Evolutionary conservation across 257 asterid genomes (phyloP).

Genomic region (Solanum megistacrolobum): DNA sequence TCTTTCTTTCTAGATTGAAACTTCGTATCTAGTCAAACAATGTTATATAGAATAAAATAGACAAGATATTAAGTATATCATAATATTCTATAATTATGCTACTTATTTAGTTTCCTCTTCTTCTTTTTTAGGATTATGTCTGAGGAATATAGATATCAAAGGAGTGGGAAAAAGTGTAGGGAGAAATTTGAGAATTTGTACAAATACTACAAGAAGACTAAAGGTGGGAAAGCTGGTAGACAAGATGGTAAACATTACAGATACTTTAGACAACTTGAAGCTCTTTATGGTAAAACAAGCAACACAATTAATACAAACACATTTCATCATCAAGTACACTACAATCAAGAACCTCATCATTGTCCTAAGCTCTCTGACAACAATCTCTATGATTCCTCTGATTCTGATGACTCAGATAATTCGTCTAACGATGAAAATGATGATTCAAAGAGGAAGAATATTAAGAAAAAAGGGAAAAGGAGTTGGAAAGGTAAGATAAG

Average conservation of each 20-base stretch:
- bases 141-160: slow-evolving; percentile 82
- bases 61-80: neutral
- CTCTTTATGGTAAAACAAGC: slow-evolving; percentile 66
- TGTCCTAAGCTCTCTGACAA: slow-evolving; percentile 31
- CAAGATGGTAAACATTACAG: slow-evolving; percentile 97
- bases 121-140: slow-evolving; percentile 59
- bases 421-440: slow-evolving; percentile 37
- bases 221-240: slow-evolving; percentile 88
- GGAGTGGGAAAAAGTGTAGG: slow-evolving; percentile 95
- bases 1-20: neutral
- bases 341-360: neutral
- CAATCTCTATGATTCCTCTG: slow-evolving; percentile 70
- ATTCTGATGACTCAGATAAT: slow-evolving; percentile 29
- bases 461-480: slow-evolving; percentile 25
- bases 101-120: neutral
- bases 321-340: neutral
- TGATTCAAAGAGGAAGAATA: slow-evolving; percentile 24
- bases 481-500: slow-evolving; percentile 57
- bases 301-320: slow-evolving; percentile 1
- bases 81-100: neutral
- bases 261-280: slow-evolving; percentile 92
- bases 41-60: neutral
- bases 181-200: slow-evolving; percentile 93
- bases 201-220: slow-evolving; percentile 96
- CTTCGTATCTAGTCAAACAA: neutral